These are phyloP conservation scores for Xerocomus potaroensis DNA, from an alignment of 768 basidiomycete genomes.

Conservation along the genomic window DNA sequence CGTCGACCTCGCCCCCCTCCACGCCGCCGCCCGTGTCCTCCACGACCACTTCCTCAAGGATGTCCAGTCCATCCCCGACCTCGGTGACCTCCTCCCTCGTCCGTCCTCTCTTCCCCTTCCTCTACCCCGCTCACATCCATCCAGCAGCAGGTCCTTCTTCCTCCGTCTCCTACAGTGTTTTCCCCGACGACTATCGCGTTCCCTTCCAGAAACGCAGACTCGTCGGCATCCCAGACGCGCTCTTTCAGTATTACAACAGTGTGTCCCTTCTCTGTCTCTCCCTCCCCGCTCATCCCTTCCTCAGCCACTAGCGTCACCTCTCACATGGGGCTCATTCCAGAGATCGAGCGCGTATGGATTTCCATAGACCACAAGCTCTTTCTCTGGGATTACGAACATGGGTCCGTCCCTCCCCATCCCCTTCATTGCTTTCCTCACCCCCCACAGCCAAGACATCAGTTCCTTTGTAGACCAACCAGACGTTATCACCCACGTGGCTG, in stretches of 20 bases:
- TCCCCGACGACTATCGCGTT: constrained; percentile 71
- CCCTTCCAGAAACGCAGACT: constrained; percentile 78
- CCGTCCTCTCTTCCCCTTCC: constrained; percentile 20
- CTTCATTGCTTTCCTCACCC: constrained; percentile 1
- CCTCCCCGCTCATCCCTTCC: constrained; percentile 12
- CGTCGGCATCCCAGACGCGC: constrained; percentile 69
- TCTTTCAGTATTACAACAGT: constrained; percentile 80
- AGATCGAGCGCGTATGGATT: constrained; percentile 94
- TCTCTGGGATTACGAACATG: constrained; percentile 94
- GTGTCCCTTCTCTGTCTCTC: constrained; percentile 20
- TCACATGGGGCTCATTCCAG: constrained; percentile 88
- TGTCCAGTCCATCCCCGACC: constrained; percentile 68
- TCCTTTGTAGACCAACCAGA: constrained; percentile 92
- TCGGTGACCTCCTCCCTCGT: constrained; percentile 68
- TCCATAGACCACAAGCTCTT: constrained; percentile 92
- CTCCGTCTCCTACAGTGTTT: constrained; percentile 75
- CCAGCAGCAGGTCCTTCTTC: constrained; percentile 60
- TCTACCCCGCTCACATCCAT: constrained; percentile 6
- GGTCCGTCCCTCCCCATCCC: constrained; percentile 47
- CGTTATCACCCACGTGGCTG: constrained; percentile 81
- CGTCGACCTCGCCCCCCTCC: constrained; percentile 60
- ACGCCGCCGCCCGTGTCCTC: constrained; percentile 62
- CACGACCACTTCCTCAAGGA: constrained; percentile 71
- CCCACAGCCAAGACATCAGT: constrained; percentile 74
- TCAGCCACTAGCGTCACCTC: constrained; percentile 65